Conservation (phyloP, 225 moss, liverwort and hornwort species). For the Rhytidiadelphus loreus region DNA sequence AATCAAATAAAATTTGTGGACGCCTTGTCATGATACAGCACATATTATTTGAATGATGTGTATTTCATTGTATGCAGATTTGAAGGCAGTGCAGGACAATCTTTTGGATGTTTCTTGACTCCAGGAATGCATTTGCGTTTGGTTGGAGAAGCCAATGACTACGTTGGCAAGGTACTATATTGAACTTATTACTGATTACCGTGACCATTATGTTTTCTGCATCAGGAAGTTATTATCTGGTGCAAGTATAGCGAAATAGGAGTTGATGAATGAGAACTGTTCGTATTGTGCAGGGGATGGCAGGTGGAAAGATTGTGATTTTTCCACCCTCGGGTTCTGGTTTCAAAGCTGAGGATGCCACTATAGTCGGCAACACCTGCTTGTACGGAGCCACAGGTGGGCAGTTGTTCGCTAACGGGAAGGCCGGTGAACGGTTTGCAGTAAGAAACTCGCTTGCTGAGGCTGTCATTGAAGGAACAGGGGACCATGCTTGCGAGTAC, state of each 20-base stretch:
- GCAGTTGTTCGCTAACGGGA: conserved; percentile 82
- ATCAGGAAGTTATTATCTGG: background rate
- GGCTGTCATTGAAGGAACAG: conserved; percentile 91
- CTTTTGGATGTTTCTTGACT: conserved; percentile 90
- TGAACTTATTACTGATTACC: background rate
- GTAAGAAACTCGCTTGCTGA: conserved; percentile 92
- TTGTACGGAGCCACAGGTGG: conserved; percentile 99
- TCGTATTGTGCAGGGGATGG: conserved; percentile 64
- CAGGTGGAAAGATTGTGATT: conserved; percentile 89
- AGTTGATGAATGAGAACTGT: background rate
- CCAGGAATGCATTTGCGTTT: conserved; percentile 68
- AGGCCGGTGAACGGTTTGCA: conserved; percentile 97
- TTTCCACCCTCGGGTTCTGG: conserved; percentile 31
- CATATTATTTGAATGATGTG: background rate
- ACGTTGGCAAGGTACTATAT: conserved; percentile 88
- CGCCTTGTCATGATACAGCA: background rate
- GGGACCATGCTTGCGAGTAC: conserved; percentile 96
- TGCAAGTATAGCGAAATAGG: background rate
- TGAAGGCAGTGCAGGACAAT: conserved; percentile 95
- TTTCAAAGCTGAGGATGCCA: conserved; percentile 72
- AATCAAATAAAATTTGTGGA: background rate
- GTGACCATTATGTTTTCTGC: background rate
- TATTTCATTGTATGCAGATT: conserved; percentile 41
- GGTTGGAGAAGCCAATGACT: conserved; percentile 92
- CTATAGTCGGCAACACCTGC: conserved; percentile 88